Evolutionary conservation across 768 basidiomycete species (phyloP), one percentile per base, ranked within the genome.

Genomic region (Tricholoma bakamatsutake): DNA sequence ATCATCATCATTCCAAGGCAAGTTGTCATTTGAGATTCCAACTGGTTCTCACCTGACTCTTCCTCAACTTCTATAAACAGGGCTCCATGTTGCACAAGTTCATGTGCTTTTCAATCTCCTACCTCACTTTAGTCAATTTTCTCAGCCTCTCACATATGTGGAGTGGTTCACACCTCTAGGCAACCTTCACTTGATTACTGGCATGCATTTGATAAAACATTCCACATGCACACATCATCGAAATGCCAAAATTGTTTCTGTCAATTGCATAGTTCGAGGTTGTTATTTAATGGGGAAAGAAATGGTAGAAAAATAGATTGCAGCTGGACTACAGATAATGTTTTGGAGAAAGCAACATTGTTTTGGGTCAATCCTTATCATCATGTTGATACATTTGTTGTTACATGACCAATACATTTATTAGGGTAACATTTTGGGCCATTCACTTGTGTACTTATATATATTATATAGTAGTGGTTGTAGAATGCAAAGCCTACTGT

Each of bases 71-170:
- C n/a, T 34, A 34, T 34, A 4, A 34, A 34, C 33, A 68, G 67
- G 62, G 33, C 55, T 64, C 10, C 55, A 54, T 6, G 54, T 63
- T 33, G 62, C 61, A 12, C 64, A 64, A 40, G 59, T 68, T 6
- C 60, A 61, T 2, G 62, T 53, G 1, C 62, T 68, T 7, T 62
- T 64, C 18, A 17, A 9, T 5, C 43, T 64, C 1, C 63, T 61
- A 5, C 53, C 40, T 21, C 55, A 62, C 39, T 59, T 58, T 37
- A 57, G 57, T 33, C 13, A 17, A 1, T 53, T 45, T 12, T 27
- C 52, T 6, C 56, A 59, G 15, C 63, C 59, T 3, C 52, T 67
- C 1, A 4, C 21, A 24, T 24, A 24, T 24, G 21, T 24, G 1
- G 21, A 24, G 21, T 24, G 21, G 21, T 24, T 24, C 59, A 24